Conservation (phyloP, 176 grass and related monocot genomes). For the Chrysopogon serrulatus region DNA sequence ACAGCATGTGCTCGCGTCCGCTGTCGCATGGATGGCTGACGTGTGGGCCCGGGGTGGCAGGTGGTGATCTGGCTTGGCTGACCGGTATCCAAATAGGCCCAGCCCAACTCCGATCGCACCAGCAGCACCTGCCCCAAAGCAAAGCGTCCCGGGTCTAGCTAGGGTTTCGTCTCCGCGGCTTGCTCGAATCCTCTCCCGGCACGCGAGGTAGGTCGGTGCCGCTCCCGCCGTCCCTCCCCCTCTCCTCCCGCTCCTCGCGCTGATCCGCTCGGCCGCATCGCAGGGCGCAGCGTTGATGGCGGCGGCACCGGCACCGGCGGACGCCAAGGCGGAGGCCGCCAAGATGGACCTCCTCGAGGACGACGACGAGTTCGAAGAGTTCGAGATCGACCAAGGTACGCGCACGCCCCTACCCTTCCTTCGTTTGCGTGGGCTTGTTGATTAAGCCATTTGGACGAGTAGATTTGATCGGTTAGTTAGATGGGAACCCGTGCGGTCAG, state of each 20-base stretch:
- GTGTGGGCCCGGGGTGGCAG: too few species aligned
- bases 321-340: slow-evolving; percentile 41
- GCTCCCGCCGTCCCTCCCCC: neutral
- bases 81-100: neutral
- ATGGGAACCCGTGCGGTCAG: neutral
- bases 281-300: slow-evolving; percentile 25
- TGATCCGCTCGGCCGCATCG: neutral
- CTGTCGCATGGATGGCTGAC: neutral
- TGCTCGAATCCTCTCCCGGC: neutral
- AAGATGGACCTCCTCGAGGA: slow-evolving; percentile 75
- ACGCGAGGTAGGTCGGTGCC: slow-evolving; percentile 2
- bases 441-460: neutral
- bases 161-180: slow-evolving; percentile 33
- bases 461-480: neutral
- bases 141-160: slow-evolving; percentile 16
- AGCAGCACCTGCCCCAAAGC: too few species aligned
- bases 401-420: neutral
- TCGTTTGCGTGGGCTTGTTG: neutral
- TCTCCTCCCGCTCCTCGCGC: neutral
- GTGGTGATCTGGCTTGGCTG: neutral
- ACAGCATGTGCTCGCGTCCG: neutral
- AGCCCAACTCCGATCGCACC: neutral
- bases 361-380: slow-evolving; percentile 76
- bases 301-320: slow-evolving; percentile 35
- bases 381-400: slow-evolving; percentile 59